These are phyloP conservation scores for Croton setiger DNA, from an alignment of 441 rosid genomes.

Conservation along the genomic window DNA sequence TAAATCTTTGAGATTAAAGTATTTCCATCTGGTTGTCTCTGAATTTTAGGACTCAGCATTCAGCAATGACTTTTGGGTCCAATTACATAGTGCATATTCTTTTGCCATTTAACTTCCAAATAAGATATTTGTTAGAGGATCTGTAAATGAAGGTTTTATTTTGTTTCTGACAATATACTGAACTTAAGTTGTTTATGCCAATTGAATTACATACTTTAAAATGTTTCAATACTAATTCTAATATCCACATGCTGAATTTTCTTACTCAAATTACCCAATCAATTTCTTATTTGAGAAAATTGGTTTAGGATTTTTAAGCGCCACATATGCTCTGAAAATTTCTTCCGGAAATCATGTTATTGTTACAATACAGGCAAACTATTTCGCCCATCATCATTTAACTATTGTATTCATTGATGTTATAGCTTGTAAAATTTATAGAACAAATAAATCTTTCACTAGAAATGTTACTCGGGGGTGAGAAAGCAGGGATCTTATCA, in stretches of 20 bases:
- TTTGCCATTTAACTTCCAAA: conserved; percentile 5
- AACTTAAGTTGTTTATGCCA: background rate
- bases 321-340: too few species aligned
- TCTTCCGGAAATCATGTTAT: too few species aligned
- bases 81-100: background rate
- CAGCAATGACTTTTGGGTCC: background rate
- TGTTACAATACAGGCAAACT: too few species aligned
- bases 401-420: too few species aligned
- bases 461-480: too few species aligned
- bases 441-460: too few species aligned
- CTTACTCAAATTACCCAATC: background rate
- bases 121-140: background rate
- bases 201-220: background rate
- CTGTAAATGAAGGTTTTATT: background rate
- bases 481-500: too few species aligned
- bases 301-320: background rate
- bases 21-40: background rate
- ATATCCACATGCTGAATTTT: background rate
- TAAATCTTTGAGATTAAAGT: background rate
- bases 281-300: background rate
- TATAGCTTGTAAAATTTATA: too few species aligned
- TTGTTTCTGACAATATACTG: background rate
- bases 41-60: background rate
- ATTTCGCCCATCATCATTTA: too few species aligned
- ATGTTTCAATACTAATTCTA: too few species aligned